Evolutionary conservation across 2,329 filamentous ascomycete genomes (phyloP), one percentile per base, ranked within the genome.

Genomic region (Xylaria sp.): DNA sequence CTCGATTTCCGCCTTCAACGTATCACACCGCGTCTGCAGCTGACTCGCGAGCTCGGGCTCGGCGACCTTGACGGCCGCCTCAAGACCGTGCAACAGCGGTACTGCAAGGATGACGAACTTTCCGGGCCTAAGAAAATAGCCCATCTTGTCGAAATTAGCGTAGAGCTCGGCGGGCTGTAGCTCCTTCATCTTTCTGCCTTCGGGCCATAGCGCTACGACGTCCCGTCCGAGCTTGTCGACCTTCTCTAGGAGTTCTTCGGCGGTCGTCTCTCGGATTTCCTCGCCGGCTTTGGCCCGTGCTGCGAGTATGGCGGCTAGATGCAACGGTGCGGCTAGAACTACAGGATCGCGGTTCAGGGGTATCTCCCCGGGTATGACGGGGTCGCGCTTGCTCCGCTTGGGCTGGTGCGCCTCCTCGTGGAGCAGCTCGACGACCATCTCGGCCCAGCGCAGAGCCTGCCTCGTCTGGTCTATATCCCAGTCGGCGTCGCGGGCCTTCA

Each of bases 391-490:
- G 35, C 47, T 63, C 40, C 69, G 65, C 55, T 60, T 59, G 21
- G 72, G 68, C 63, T 68, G 58, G 75, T 87, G 85, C 25, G 75
- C 77, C 16, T 81, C 76, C 29, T 82, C 79, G 72, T 86, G 79
- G 51, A 88, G 76, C 69, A 88, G 75, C 54, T 88, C 85, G 63
- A 87, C 69, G 18, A 89, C 77, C 66, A 82, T 76, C 67, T 85
- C 81, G 8, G 81, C 79, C 82, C 83, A 84, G 67, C 76, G 80
- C 61, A 85, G 77, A 1, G 85, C 83, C 76, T 82, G 78, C 48
- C 76, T 75, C 16, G 83, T 83, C 74, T 79, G 73, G 16, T 69
- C 72, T 65, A 75, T 72, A 47, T 77, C 74, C 77, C 79, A 83
- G 23, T 70, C 76, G 70, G 75, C 78, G 53, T 78, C 73, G 65